phyloP scores from a whole-genome alignment of 139 green algal species.

The Tetradesmus obliquus region DNA sequence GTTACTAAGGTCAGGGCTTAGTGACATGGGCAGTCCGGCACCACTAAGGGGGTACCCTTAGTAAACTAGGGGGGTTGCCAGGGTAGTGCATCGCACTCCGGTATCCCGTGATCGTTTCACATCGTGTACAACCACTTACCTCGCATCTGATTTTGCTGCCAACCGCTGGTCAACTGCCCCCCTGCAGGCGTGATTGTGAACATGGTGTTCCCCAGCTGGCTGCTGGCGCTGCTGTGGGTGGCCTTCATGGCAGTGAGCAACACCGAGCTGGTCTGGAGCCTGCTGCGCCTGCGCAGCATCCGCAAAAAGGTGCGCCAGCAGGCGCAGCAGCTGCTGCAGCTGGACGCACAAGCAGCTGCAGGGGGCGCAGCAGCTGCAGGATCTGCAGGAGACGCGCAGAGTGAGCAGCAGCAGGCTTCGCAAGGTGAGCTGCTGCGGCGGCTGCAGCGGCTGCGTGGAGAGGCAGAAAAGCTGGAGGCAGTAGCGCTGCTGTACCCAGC shows the following conservation, averaged over 20 bases:
- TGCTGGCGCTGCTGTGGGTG: conserved; percentile 41
- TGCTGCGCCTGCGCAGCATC: not conserved
- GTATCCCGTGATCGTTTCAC: not conserved
- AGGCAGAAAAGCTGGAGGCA: conserved; percentile 15
- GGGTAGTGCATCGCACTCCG: no score
- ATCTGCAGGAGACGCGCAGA: not conserved
- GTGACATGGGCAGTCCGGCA: no score
- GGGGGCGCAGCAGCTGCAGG: not conserved
- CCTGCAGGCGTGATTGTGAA: conserved; percentile 45
- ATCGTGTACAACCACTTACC: no score
- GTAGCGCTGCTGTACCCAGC: conserved; percentile 39
- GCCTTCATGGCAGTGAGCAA: conserved; percentile 5
- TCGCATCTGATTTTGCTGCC: no score
- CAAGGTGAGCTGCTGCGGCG: not conserved
- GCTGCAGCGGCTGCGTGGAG: not conserved
- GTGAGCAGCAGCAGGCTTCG: not conserved
- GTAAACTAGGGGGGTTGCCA: no score
- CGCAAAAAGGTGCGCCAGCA: not conserved
- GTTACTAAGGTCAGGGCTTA: no score
- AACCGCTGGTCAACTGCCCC: not conserved
- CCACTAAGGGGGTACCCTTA: no score
- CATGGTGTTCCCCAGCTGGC: conserved; percentile 34
- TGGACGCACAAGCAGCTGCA: not conserved
- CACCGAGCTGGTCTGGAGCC: conserved; percentile 28
- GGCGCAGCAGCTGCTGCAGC: not conserved